Base-by-base conservation (phyloP, 768 basidiomycete species). In the Tricholoma hemisulphureum region DNA sequence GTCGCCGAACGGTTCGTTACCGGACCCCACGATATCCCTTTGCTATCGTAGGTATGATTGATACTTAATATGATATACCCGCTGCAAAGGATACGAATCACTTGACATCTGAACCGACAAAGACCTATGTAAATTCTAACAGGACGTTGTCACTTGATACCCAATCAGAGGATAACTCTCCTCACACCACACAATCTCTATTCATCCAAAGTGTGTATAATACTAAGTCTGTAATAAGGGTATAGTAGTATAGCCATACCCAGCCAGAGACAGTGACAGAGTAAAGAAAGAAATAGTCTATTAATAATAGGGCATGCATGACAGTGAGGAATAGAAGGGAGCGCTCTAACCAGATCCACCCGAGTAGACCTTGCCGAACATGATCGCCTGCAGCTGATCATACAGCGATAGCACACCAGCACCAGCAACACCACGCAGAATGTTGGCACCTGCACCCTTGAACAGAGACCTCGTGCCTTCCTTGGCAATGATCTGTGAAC, bases 321-420 rank as follows among this genome's bases (percentile, higher is more conserved):
- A 55, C 46, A 58, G 60, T 64, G 63, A 57, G 71, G 62, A 51
- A 45, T 34, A 32, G 57, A 55, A 54, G 21, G 26, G 46, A 16
- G 35, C 51, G 34, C 56, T 74, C 77, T 79, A 81, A 70, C 80
- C 78, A 65, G 80, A 82, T 71, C 80, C 93, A 81, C 93, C 95
- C 65, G 94, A 89, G 91, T 98, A 98, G 77, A 98, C 95, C 85
- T 96, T 97, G 87, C 95, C 95, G 79, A 98, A 98, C 84, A 95
- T 77, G 67, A 93, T 75, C 74, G 93, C 83, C 77, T 98, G 96
- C 71, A 97, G 87, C 82, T 98, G 96, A 87, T 98, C 97, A 80
- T 98, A 98, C 61, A 98, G 81, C 53, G 97, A 98, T 72, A 99
- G 78, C 68, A 98, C 97, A 93, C 96, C 96, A 75, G 96, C 96